A percentile compares a stretch with the other conserved stretches of the same genome.
Conservation (phyloP, 208 protist genomes). For the Trypanosoma avium region DNA sequence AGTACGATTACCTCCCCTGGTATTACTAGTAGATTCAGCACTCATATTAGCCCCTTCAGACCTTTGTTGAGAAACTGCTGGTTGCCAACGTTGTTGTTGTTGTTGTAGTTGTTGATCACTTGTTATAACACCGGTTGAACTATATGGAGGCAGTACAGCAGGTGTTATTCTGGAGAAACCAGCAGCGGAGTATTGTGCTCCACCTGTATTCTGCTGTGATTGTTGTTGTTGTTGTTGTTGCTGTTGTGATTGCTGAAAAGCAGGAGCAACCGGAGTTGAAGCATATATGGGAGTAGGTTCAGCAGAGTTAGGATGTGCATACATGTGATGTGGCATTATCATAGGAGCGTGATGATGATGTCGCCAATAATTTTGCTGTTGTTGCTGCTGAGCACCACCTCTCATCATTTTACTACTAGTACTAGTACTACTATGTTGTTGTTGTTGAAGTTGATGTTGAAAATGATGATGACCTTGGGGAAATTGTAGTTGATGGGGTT, state of each 20-base stretch:
- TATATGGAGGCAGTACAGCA: not conserved
- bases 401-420: not conserved
- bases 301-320: not conserved
- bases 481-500: not conserved
- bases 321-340: slow-evolving; percentile 22
- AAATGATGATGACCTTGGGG: not conserved
- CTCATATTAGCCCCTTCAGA: not conserved
- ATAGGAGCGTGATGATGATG: slow-evolving; percentile 4
- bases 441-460: slow-evolving; percentile 1
- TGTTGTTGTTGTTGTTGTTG: slow-evolving; percentile 3
- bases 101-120: slow-evolving; percentile 11
- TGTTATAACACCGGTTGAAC: not conserved
- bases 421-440: slow-evolving; percentile 4
- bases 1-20: not conserved
- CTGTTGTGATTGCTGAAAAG: slow-evolving; percentile 15
- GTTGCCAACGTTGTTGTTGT: slow-evolving; percentile 16
- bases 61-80: not conserved
- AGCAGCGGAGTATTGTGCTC: not conserved
- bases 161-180: slow-evolving; percentile 1
- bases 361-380: slow-evolving; percentile 21
- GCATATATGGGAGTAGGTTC: slow-evolving; percentile 12
- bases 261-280: not conserved
- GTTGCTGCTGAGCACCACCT: slow-evolving; percentile 11
- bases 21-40: not conserved
- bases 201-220: slow-evolving; percentile 1